Base-by-base conservation (phyloP, 2,329 filamentous ascomycete species). In the Sordariomycetes sp. region DNA sequence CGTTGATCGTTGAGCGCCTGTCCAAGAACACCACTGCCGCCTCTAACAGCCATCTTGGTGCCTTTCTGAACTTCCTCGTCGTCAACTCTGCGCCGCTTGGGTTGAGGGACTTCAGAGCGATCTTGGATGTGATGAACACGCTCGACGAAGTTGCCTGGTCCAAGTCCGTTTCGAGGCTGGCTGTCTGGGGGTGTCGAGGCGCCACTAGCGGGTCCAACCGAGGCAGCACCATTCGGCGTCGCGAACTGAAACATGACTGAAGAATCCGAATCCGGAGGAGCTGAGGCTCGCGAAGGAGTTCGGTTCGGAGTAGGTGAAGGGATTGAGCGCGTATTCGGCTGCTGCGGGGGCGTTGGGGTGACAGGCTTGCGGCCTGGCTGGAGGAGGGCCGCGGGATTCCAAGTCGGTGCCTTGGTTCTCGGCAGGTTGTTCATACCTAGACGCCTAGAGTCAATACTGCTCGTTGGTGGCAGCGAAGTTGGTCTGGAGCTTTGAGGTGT, bases 41-140 rank as follows among this genome's bases (percentile, higher is more conserved):
- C 43, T 15, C 56, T 50, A 15, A 52, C 42, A 14, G 51, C 47
- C 21, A 52, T 45, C 9, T 40, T 43, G 25, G 45, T 37, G 12
- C 57, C 32, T 58, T 64, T 32, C 51, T 54, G 47, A 71, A 56
- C 57, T 16, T 58, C 47, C 14, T 62, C 11, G 68, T 61, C 8
- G 72, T 55, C 50, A 17, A 35, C 26, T 12, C 77, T 87, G 34
- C 76, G 60, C 33, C 78, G 77, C 58, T 90, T 90, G 19, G 68
- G 61, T 15, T 82, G 75, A 3, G 70, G 66, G 20, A 64, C 49
- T 54, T 66, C 41, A 49, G 63, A 46, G 18, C 87, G 81, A 33
- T 80, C 70, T 43, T 84, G 72, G 11, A 93, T 73, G 43, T 81
- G 79, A 52, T 88, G 85, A 51, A 87, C 67, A 21, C 76, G 72